Evolutionary conservation across 352 stramenopile species (phyloP).

Genomic region (Pythium periplocum): DNA sequence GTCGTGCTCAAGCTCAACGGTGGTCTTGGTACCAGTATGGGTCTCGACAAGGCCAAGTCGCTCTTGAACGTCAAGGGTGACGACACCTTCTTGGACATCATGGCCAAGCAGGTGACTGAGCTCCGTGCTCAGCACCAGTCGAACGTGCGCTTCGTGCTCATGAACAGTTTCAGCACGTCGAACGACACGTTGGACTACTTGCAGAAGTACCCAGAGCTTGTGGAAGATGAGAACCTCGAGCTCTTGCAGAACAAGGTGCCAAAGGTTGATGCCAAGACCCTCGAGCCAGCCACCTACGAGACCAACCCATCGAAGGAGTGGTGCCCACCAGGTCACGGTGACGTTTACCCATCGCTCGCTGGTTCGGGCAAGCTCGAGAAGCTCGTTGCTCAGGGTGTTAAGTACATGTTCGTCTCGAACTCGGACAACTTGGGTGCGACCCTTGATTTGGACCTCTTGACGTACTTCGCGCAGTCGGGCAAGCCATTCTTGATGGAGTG

Average conservation of each 20-base stretch:
- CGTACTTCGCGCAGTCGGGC: slow-evolving; percentile 86
- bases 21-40: slow-evolving; percentile 84
- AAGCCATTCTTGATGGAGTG: slow-evolving; percentile 93
- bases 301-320: slow-evolving; percentile 79
- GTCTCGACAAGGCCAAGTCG: slow-evolving; percentile 95
- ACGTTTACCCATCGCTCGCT: slow-evolving; percentile 80
- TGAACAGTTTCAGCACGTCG: slow-evolving; percentile 88
- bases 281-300: slow-evolving; percentile 52
- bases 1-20: slow-evolving; percentile 88
- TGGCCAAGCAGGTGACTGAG: slow-evolving; percentile 90
- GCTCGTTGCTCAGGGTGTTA: slow-evolving; percentile 76
- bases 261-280: slow-evolving; percentile 90
- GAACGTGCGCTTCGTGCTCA: slow-evolving; percentile 88
- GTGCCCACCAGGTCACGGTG: slow-evolving; percentile 82
- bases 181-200: slow-evolving; percentile 84
- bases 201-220: slow-evolving; percentile 87
- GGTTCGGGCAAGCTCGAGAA: slow-evolving; percentile 85
- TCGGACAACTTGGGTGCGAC: slow-evolving; percentile 85
- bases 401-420: slow-evolving; percentile 91
- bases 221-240: slow-evolving; percentile 94
- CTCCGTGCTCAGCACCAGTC: slow-evolving; percentile 93
- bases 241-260: slow-evolving; percentile 99
- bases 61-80: slow-evolving; percentile 92
- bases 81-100: slow-evolving; percentile 92
- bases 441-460: slow-evolving; percentile 80